Percentiles rank a stretch among this genome's conserved stretches.
phyloP scores from a whole-genome alignment of 345 rosid species.

The Eucalyptus decipiens region DNA sequence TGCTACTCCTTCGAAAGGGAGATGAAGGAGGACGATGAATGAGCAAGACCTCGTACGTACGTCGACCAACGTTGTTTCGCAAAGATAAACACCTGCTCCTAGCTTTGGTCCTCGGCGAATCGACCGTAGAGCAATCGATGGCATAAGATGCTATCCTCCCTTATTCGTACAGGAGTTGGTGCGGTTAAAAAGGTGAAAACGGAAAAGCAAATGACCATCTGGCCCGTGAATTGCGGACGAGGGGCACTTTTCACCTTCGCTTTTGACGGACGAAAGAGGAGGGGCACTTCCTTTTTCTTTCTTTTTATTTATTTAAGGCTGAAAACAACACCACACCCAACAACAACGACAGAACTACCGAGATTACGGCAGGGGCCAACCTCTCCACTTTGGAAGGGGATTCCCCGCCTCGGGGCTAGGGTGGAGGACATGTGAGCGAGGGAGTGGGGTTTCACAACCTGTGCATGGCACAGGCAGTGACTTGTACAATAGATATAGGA shows the following conservation, averaged over 20 bases:
- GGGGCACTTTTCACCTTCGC: neutral
- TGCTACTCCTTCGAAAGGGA: neutral
- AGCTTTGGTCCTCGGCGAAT: neutral
- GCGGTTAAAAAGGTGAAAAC: neutral
- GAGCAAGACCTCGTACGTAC: neutral
- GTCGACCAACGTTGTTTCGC: neutral
- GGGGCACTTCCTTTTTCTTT: neutral
- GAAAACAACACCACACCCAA: too few species aligned
- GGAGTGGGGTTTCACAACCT: neutral
- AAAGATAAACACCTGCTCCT: neutral
- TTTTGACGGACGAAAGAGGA: neutral
- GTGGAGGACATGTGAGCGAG: neutral
- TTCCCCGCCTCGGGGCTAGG: too few species aligned
- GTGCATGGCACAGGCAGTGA: accelerated
- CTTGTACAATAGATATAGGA: too few species aligned
- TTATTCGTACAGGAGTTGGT: neutral
- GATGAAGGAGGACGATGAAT: neutral
- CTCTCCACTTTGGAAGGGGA: too few species aligned
- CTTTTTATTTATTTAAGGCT: too few species aligned
- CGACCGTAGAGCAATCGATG: neutral
- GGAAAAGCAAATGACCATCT: neutral
- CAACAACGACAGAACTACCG: neutral
- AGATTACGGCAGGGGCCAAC: too few species aligned
- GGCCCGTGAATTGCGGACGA: neutral
- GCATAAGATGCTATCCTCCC: neutral